These are phyloP conservation scores for Hanseniaspora mollemarum DNA, from an alignment of 805 yeast species.

Conservation along the genomic window DNA sequence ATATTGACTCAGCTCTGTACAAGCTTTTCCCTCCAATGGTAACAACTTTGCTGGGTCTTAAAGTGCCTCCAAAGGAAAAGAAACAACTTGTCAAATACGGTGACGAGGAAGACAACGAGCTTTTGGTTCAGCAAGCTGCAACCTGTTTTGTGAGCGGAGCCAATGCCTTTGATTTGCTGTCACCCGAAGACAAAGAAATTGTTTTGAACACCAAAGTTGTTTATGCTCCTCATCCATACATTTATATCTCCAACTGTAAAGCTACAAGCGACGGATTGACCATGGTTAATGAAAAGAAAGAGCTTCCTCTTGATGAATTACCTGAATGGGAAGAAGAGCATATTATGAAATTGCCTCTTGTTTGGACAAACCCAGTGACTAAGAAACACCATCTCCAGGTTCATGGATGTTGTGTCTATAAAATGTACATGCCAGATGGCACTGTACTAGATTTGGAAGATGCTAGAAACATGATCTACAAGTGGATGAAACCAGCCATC, in stretches of 20 bases:
- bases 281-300: conserved; percentile 71
- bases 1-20: conserved; percentile 80
- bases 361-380: conserved; percentile 86
- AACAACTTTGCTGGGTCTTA: conserved; percentile 72
- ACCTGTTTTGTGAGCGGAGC: conserved; percentile 85
- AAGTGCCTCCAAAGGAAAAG: conserved; percentile 60
- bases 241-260: conserved; percentile 64
- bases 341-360: conserved; percentile 68
- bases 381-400: conserved; percentile 73
- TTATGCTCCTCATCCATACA: conserved; percentile 89
- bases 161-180: conserved; percentile 54
- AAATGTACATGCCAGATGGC: conserved; percentile 45
- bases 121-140: conserved; percentile 69
- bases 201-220: conserved; percentile 72
- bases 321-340: conserved; percentile 78
- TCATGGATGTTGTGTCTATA: conserved; percentile 77
- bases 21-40: conserved; percentile 77
- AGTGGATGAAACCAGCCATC: conserved; percentile 77
- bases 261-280: conserved; percentile 83
- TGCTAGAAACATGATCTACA: conserved; percentile 63
- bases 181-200: conserved; percentile 58
- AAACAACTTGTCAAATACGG: conserved; percentile 56
- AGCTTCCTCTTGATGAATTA: conserved; percentile 50
- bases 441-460: conserved; percentile 51
- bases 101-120: conserved; percentile 40